Evolutionary conservation across 176 grass and related monocot genomes (phyloP).

Genomic region (barley (Hordeum vulgare)): DNA sequence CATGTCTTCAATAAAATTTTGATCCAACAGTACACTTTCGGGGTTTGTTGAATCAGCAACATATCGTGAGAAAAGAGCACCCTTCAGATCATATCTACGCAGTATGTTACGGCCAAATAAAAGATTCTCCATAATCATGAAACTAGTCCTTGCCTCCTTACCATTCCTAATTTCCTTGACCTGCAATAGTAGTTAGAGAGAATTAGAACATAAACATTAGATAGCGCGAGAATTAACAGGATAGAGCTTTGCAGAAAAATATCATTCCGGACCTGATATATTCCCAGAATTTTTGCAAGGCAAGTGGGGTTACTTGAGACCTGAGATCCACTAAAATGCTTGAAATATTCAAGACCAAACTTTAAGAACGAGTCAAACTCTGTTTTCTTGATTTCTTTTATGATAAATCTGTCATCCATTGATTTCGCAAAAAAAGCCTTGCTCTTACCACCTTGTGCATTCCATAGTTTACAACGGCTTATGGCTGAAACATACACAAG

Average conservation of each 20-base stretch:
- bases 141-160: conserved; percentile 66
- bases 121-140: conserved; percentile 98
- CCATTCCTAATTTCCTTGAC: conserved; percentile 67
- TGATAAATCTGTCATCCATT: conserved; percentile 90
- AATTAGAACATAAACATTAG: conserved; percentile 22
- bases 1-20: conserved; percentile 96
- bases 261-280: conserved; percentile 67
- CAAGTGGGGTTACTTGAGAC: conserved; percentile 59
- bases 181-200: conserved; percentile 27
- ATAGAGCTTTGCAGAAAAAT: not conserved
- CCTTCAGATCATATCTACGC: conserved; percentile 86
- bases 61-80: conserved; percentile 65
- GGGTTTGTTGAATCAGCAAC: conserved; percentile 39
- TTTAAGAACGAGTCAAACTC: conserved; percentile 92
- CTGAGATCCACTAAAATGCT: conserved; percentile 55
- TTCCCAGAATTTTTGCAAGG: conserved; percentile 86
- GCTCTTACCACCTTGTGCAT: conserved; percentile 86
- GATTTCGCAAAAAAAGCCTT: conserved; percentile 84
- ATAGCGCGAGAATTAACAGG: not conserved
- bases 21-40: conserved; percentile 73
- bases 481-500: conserved; percentile 73
- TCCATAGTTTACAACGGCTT: conserved; percentile 85
- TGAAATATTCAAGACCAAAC: conserved; percentile 92
- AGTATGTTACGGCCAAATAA: conserved; percentile 69
- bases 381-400: conserved; percentile 87